These are phyloP conservation scores for Coemansia sp. DNA, from an alignment of 192 early-diverging fungal species.

Conservation along the genomic window DNA sequence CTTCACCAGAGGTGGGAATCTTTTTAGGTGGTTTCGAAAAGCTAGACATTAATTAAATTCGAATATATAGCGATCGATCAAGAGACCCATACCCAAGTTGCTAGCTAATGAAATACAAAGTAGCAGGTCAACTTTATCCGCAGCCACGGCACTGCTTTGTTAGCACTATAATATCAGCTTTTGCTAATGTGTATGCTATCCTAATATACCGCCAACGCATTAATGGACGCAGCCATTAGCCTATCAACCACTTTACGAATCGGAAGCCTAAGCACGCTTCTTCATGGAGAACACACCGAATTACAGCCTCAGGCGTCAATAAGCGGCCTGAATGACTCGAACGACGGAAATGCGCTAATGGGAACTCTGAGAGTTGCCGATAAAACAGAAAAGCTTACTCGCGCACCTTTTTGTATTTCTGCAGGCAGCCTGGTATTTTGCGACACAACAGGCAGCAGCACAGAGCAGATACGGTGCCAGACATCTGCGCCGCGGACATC, in stretches of 20 bases:
- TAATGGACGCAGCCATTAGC: slow-evolving; percentile 2
- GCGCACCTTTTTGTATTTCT: slow-evolving; percentile 16
- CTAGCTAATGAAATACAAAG: too few relatives aligned
- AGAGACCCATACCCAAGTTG: not conserved
- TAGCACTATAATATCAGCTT: not conserved
- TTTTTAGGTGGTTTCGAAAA: too few relatives aligned
- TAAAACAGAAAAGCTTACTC: slow-evolving; percentile 16
- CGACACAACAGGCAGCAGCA: not conserved
- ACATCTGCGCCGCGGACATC: slow-evolving; percentile 12
- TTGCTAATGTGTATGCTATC: not conserved
- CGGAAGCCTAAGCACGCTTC: not conserved
- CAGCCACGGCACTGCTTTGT: not conserved
- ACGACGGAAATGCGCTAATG: slow-evolving; percentile 19
- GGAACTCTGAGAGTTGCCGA: slow-evolving; percentile 30
- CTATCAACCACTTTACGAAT: not conserved
- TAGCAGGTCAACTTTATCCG: too few relatives aligned
- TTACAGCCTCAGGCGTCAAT: not conserved
- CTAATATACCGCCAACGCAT: not conserved
- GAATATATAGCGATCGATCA: not conserved
- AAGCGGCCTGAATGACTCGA: not conserved
- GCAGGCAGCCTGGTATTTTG: slow-evolving; percentile 26
- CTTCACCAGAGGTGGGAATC: too few relatives aligned
- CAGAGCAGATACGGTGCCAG: slow-evolving; percentile 23
- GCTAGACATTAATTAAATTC: not conserved
- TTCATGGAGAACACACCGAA: not conserved